phyloP scores from a whole-genome alignment of 768 basidiomycete species.

The Suillus ampliporus region DNA sequence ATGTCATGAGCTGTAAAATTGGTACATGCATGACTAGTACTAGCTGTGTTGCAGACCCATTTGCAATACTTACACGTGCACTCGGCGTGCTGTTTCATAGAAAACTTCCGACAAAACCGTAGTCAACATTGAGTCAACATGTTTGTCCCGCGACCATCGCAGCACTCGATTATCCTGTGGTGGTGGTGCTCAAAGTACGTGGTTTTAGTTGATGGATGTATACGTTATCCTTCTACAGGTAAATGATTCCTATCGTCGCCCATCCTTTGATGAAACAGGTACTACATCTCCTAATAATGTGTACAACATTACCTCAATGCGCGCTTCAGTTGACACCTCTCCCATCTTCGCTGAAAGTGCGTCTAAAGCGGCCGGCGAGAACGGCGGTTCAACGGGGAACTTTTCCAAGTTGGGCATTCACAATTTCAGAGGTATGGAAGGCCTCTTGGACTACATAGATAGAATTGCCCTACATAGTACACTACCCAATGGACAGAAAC shows the following conservation, averaged over 20 bases:
- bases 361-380: background rate
- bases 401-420: background rate
- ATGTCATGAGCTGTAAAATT: background rate
- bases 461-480: background rate
- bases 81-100: background rate
- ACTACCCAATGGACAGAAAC: background rate
- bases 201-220: background rate
- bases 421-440: background rate
- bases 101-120: conserved; percentile 1
- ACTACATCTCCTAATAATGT: background rate
- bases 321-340: background rate
- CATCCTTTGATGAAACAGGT: conserved; percentile 1
- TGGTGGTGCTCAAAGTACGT: background rate
- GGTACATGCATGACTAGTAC: background rate
- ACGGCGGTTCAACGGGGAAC: background rate
- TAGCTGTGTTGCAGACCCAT: background rate
- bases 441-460: background rate
- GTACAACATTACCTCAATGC: background rate
- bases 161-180: background rate
- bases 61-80: background rate
- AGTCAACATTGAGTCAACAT: background rate
- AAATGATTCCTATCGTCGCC: background rate
- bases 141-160: background rate
- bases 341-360: background rate
- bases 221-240: background rate